Base-by-base conservation (phyloP, 805 yeast genomes). In the Kazachstania kunashirensis region DNA sequence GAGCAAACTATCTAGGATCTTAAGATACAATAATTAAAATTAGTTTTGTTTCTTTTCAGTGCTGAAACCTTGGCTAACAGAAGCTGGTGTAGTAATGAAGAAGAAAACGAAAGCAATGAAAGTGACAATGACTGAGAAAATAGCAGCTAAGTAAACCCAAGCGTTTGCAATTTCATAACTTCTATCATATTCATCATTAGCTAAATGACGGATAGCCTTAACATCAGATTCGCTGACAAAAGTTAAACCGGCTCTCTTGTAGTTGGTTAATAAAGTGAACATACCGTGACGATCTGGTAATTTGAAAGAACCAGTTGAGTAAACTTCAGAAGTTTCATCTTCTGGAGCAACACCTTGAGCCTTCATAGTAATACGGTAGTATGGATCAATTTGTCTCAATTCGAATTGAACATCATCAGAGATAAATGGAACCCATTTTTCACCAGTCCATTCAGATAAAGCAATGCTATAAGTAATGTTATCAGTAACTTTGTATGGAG, bases 241-340 rank as follows among this genome's bases (percentile, higher is more conserved):
- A 17, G 83, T 68, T 49, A 70, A 68, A 5, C 97, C 97, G 11
- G 73, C 66, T 54, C 95, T 77, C 57, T 73, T 73, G 66, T 88
- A 88, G 50, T 82, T 80, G 31, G 82, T 68, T 43, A 70, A 70
- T 57, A 84, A 86, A 2, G 96, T 83, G 65, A 86, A 92, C 73
- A 92, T 82, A 39, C 99, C 99, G 61, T 92, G 95, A 53, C 86
- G 96, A 59, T 89, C 96, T 16, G 99, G 99, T 26, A 85, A 62
- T 32, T 70, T 70, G 61, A 92, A 85, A 36, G 65, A 61, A 12
- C 61, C 62, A 14, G 73, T 66, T 15, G 61, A 62, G 51, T 74
- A 78, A 51, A 76, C 79, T n/a, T 69, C 59, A 5, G 64, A 59
- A 2, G 49, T 52, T 10, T 62, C 63, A 17, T 29, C 31, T 23